Conservation (phyloP, 495 filamentous ascomycete genomes). For the Penicillium flavigenum region DNA sequence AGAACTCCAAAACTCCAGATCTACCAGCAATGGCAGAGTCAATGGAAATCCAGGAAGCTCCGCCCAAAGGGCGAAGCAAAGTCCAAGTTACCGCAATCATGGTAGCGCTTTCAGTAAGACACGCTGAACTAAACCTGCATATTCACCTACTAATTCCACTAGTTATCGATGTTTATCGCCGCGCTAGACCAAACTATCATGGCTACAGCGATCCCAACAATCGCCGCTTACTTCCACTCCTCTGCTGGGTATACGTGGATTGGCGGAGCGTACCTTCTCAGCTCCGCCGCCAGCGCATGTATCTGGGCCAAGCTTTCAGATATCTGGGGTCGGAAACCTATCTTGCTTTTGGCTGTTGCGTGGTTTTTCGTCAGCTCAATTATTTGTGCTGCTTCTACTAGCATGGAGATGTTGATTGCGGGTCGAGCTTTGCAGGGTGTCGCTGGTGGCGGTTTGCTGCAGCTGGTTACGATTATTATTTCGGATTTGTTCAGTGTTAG, state of each 20-base stretch:
- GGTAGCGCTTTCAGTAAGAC: slow-evolving; percentile 29
- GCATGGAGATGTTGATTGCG: slow-evolving; percentile 55
- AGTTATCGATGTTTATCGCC: slow-evolving; percentile 51
- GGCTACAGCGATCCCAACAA: slow-evolving; percentile 60
- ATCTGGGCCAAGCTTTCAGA: slow-evolving; percentile 60
- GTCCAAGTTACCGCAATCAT: slow-evolving; percentile 28
- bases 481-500: slow-evolving; percentile 60
- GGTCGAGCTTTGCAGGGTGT: slow-evolving; percentile 56
- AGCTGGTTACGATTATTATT: slow-evolving; percentile 55
- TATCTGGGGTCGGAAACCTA: slow-evolving; percentile 61
- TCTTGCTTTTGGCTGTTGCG: slow-evolving; percentile 47
- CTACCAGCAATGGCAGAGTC: background rate
- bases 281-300: slow-evolving; percentile 51
- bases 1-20: background rate
- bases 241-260: slow-evolving; percentile 65
- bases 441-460: slow-evolving; percentile 54
- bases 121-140: background rate
- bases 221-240: slow-evolving; percentile 56
- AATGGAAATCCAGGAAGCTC: slow-evolving; percentile 23
- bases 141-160: background rate
- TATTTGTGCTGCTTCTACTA: slow-evolving; percentile 48
- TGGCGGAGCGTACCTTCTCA: slow-evolving; percentile 61
- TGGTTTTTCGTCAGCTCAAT: slow-evolving; percentile 46
- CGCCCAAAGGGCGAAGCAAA: slow-evolving; percentile 17
- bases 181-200: slow-evolving; percentile 64